Conservation (phyloP, 2,329 filamentous ascomycete species). For the Exophiala alcalophila region DNA sequence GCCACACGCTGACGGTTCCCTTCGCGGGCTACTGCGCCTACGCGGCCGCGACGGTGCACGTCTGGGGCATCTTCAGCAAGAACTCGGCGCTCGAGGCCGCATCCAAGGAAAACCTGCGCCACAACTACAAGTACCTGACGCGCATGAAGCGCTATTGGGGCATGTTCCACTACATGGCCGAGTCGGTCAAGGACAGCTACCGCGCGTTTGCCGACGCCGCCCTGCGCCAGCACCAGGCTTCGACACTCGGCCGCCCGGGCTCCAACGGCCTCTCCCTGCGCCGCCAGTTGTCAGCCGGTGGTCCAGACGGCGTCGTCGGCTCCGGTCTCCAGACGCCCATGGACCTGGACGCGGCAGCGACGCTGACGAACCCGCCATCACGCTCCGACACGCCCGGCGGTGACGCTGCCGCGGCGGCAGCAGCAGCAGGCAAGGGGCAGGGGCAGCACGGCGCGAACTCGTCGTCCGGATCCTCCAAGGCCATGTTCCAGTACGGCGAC, state of each 20-base stretch:
- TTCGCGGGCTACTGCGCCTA: constrained; percentile 96
- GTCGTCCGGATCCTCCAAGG: constrained; percentile 9
- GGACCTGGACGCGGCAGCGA: constrained; percentile 18
- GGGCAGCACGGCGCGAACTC: constrained; percentile 31
- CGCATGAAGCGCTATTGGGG: constrained; percentile 99
- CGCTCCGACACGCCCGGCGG: constrained; percentile 17
- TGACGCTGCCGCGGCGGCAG: constrained; percentile 6
- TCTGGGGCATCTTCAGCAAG: constrained; percentile 85
- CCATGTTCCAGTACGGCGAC: constrained; percentile 87
- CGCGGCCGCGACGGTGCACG: constrained; percentile 88
- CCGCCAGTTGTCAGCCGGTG: constrained; percentile 7
- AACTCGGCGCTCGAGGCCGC: constrained; percentile 70
- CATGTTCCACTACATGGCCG: constrained; percentile 95
- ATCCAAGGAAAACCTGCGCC: constrained; percentile 79
- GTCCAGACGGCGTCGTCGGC: background rate
- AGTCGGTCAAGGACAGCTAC: constrained; percentile 87
- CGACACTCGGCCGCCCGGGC: constrained; percentile 1
- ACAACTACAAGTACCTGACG: constrained; percentile 83
- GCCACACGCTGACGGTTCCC: constrained; percentile 78
- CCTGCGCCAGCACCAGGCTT: constrained; percentile 13
- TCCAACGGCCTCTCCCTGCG: constrained; percentile 1
- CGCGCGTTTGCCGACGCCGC: constrained; percentile 79
- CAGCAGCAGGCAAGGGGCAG: constrained; percentile 2
- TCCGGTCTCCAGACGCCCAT: constrained; percentile 17
- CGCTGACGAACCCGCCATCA: constrained; percentile 18